These are phyloP conservation scores for Bondarzewia mesenterica DNA, from an alignment of 1,284 basidiomycete genomes.

Conservation along the genomic window DNA sequence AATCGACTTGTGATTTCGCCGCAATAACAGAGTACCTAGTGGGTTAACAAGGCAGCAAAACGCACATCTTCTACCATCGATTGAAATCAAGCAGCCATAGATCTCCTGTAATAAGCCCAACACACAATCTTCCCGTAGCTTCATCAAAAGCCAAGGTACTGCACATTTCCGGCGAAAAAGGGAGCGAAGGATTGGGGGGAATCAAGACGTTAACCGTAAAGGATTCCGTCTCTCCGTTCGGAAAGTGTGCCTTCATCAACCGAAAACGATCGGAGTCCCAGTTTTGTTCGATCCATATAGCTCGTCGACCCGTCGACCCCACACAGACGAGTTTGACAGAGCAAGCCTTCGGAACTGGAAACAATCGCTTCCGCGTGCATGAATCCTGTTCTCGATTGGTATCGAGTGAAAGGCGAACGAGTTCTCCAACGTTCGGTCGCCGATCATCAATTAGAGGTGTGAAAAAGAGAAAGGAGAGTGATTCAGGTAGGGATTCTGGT, in stretches of 20 bases:
- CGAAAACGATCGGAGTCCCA: slow-evolving; percentile 40
- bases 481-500: slow-evolving; percentile 1
- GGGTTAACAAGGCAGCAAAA: neutral
- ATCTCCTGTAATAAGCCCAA: slow-evolving; percentile 41
- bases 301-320: slow-evolving; percentile 36
- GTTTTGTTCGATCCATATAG: slow-evolving; percentile 43
- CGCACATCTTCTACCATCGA: neutral
- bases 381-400: neutral
- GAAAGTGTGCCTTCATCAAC: slow-evolving; percentile 37
- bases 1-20: neutral
- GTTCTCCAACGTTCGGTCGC: neutral
- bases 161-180: slow-evolving; percentile 36
- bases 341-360: slow-evolving; percentile 22
- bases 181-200: slow-evolving; percentile 33
- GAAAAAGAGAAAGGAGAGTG: slow-evolving; percentile 6
- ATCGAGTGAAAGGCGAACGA: neutral
- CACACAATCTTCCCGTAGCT: slow-evolving; percentile 36
- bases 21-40: neutral
- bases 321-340: slow-evolving; percentile 36
- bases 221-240: slow-evolving; percentile 8
- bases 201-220: slow-evolving; percentile 27
- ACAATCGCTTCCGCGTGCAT: slow-evolving; percentile 6
- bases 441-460: slow-evolving; percentile 2
- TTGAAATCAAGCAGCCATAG: slow-evolving; percentile 38
- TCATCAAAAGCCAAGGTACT: slow-evolving; percentile 44